Evolutionary conservation across 2,329 filamentous ascomycete genomes (phyloP).

Genomic region (Alternaria burnsii): DNA sequence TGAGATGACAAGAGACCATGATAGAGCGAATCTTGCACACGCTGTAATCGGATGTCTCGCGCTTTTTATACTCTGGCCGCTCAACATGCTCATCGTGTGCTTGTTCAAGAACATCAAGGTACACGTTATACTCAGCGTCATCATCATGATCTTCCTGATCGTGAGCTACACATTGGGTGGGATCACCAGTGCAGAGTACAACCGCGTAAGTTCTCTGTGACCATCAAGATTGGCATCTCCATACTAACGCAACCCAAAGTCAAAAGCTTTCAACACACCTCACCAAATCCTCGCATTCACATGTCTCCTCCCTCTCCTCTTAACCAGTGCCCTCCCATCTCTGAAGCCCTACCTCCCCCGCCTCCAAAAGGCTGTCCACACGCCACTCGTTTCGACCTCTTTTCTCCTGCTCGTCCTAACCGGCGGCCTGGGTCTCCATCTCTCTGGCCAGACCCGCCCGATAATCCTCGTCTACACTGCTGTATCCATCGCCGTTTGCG

Average conservation of each 20-base stretch:
- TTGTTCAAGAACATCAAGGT: constrained; percentile 52
- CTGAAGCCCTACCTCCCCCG: constrained; percentile 34
- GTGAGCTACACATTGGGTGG: constrained; percentile 55
- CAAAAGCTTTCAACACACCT: constrained; percentile 53
- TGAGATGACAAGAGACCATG: constrained; percentile 34
- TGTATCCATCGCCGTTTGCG: constrained; percentile 34
- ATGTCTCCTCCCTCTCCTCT: constrained; percentile 55
- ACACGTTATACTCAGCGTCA: constrained; percentile 53
- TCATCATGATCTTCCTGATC: constrained; percentile 50
- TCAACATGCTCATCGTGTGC: constrained; percentile 49
- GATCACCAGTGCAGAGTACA: constrained; percentile 51
- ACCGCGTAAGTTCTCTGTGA: constrained; percentile 44
- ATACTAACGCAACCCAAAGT: constrained; percentile 35
- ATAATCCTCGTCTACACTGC: constrained; percentile 42
- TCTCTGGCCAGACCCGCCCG: constrained; percentile 32
- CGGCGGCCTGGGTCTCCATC: constrained; percentile 46
- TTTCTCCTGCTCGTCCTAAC: constrained; percentile 41
- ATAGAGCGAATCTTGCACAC: constrained; percentile 42
- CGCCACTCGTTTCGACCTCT: constrained; percentile 54
- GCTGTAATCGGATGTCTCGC: constrained; percentile 44
- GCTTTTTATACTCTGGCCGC: constrained; percentile 43
- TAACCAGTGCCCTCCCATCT: constrained; percentile 35
- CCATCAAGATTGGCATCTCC: not conserved
- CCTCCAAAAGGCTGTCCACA: constrained; percentile 51
- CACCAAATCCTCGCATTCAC: constrained; percentile 60